Evolutionary conservation across 305 asterid species (phyloP).

Genomic region (Solanum hybrid): DNA sequence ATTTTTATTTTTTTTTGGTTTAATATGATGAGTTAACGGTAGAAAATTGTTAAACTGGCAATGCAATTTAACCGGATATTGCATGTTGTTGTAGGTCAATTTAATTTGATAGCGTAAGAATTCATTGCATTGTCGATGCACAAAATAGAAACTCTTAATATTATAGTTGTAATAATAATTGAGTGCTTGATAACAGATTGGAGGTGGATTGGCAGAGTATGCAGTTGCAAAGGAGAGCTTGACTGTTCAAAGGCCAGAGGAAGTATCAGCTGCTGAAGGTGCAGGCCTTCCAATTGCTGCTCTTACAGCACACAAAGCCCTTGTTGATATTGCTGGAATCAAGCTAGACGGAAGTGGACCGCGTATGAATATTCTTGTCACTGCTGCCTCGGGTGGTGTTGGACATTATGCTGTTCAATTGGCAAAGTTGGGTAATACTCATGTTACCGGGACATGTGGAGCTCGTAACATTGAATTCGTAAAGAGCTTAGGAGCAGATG

Average conservation of each 20-base stretch:
- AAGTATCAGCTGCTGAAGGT: constrained; percentile 48
- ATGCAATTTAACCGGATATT: background rate
- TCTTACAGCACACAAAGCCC: constrained; percentile 48
- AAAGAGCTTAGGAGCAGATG: constrained; percentile 62
- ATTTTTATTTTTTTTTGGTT: background rate
- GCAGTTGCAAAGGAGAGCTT: constrained; percentile 37
- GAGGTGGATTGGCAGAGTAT: constrained; percentile 60
- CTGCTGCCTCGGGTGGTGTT: constrained; percentile 64
- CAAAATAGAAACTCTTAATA: background rate
- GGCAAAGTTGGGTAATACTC: constrained; percentile 57
- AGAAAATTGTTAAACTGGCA: background rate
- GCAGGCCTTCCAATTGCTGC: constrained; percentile 51
- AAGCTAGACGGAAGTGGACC: constrained; percentile 46
- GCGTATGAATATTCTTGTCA: constrained; percentile 41
- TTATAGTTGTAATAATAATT: background rate
- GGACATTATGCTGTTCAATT: constrained; percentile 62
- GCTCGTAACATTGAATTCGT: constrained; percentile 46
- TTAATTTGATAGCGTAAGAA: background rate
- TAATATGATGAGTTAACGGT: background rate
- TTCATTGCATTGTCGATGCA: background rate
- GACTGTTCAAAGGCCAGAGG: constrained; percentile 39
- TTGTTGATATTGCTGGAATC: constrained; percentile 35
- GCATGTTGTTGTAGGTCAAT: background rate
- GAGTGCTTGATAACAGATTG: constrained; percentile 23
- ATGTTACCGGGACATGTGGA: constrained; percentile 70